Evolutionary conservation across 371 early-diverging fungal species (phyloP).

Genomic region (Apophysomyces elegans): DNA sequence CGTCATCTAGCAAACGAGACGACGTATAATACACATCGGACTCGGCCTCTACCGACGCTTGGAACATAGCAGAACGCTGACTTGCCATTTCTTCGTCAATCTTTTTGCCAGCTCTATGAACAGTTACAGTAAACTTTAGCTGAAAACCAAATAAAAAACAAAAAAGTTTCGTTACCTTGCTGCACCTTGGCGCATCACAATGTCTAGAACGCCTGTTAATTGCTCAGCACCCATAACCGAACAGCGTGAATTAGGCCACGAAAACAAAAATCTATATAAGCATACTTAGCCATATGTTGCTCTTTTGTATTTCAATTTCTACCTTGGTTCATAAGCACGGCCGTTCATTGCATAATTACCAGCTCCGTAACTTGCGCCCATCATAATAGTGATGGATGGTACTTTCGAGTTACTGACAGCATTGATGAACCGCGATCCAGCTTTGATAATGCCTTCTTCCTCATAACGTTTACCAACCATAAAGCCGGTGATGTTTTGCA

Average conservation of each 20-base stretch:
- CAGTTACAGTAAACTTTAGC: not conserved
- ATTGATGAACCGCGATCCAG: slow-evolving; percentile 77
- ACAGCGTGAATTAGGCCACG: slow-evolving; percentile 79
- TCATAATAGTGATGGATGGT: slow-evolving; percentile 76
- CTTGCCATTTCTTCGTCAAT: slow-evolving; percentile 66
- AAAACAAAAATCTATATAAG: slow-evolving; percentile 65
- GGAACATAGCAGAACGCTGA: slow-evolving; percentile 63
- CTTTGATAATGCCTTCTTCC: slow-evolving; percentile 81
- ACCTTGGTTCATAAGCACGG: slow-evolving; percentile 74
- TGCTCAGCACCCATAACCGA: slow-evolving; percentile 83
- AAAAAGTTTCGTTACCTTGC: slow-evolving; percentile 45
- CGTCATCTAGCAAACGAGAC: slow-evolving; percentile 71
- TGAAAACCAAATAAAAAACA: not conserved
- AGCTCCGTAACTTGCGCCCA: slow-evolving; percentile 81
- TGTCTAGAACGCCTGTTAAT: slow-evolving; percentile 72
- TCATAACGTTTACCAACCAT: slow-evolving; percentile 82
- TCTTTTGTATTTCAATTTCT: not conserved
- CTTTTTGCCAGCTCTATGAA: slow-evolving; percentile 43
- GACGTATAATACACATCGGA: slow-evolving; percentile 76
- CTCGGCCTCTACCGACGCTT: slow-evolving; percentile 67
- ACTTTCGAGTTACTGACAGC: slow-evolving; percentile 76
- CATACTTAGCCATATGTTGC: not conserved
- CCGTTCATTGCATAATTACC: slow-evolving; percentile 87
- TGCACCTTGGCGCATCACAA: slow-evolving; percentile 73
- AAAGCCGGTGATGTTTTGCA: slow-evolving; percentile 64